Percentiles rank a stretch among this genome's conserved stretches.
Conservation (phyloP, 1,284 basidiomycete species). For the Sparassis latifolia region DNA sequence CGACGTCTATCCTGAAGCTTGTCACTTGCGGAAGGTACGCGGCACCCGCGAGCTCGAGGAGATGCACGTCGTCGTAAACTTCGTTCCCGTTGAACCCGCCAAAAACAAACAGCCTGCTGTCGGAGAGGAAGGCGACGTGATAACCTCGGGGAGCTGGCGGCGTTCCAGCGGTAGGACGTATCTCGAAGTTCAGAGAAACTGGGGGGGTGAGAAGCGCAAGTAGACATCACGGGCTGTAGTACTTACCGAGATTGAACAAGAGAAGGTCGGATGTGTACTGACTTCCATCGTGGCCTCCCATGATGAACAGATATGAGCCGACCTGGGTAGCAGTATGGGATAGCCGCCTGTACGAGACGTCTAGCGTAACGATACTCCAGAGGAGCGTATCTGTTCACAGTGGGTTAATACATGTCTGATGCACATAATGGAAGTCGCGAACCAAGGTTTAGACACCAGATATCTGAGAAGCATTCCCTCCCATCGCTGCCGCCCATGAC, state of each 20-base stretch:
- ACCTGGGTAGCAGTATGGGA: conserved; percentile 88
- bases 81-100: conserved; percentile 83
- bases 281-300: conserved; percentile 82
- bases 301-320: conserved; percentile 88
- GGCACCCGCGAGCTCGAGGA: conserved; percentile 80
- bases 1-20: conserved; percentile 55
- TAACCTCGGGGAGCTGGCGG: conserved; percentile 77
- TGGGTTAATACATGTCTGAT: background rate
- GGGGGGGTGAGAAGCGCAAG: background rate
- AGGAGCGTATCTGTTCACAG: conserved; percentile 49
- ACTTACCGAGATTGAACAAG: conserved; percentile 79
- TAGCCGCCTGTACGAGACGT: conserved; percentile 61
- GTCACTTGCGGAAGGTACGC: conserved; percentile 93
- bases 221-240: conserved; percentile 26
- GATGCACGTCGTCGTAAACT: conserved; percentile 81
- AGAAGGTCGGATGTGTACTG: conserved; percentile 77
- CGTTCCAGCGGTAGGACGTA: conserved; percentile 55
- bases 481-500: conserved; percentile 80
- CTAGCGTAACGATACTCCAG: conserved; percentile 63
- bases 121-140: conserved; percentile 75
- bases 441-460: conserved; percentile 86
- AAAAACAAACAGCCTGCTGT: conserved; percentile 80
- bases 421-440: conserved; percentile 22
- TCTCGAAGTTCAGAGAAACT: conserved; percentile 65
- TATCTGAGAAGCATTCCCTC: conserved; percentile 75